phyloP scores from a whole-genome alignment of 305 asterid species.

The Salvia sclarea region DNA sequence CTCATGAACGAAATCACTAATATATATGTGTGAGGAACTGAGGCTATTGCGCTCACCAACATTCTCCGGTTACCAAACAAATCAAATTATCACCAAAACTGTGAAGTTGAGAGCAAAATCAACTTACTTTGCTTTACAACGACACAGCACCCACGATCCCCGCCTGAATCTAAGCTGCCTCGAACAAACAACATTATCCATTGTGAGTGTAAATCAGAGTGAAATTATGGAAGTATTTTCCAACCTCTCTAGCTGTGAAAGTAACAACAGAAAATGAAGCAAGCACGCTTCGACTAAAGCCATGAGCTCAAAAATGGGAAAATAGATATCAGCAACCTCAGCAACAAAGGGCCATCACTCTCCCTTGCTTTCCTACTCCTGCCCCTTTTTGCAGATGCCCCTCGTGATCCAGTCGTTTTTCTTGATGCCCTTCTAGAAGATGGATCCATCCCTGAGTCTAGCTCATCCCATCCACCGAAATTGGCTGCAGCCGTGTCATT shows the following conservation, averaged over 20 bases:
- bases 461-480: conserved; percentile 87
- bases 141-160: background rate
- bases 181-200: background rate
- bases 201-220: background rate
- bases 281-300: conserved; percentile 34
- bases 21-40: too few species aligned
- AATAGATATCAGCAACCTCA: conserved; percentile 59
- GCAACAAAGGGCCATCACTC: conserved; percentile 47
- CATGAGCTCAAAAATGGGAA: conserved; percentile 71
- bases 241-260: background rate
- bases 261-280: background rate
- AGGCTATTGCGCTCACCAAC: too few species aligned
- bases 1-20: background rate
- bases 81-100: background rate
- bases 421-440: conserved; percentile 34
- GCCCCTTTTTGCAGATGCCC: conserved; percentile 35
- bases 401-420: conserved; percentile 33
- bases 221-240: background rate
- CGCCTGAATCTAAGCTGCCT: background rate
- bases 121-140: background rate
- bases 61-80: too few species aligned
- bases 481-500: conserved; percentile 22
- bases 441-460: conserved; percentile 39
- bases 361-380: conserved; percentile 29
- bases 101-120: background rate